Base-by-base conservation (phyloP, 192 early-diverging fungal genomes). In the Martensiomyces pterosporus region DNA sequence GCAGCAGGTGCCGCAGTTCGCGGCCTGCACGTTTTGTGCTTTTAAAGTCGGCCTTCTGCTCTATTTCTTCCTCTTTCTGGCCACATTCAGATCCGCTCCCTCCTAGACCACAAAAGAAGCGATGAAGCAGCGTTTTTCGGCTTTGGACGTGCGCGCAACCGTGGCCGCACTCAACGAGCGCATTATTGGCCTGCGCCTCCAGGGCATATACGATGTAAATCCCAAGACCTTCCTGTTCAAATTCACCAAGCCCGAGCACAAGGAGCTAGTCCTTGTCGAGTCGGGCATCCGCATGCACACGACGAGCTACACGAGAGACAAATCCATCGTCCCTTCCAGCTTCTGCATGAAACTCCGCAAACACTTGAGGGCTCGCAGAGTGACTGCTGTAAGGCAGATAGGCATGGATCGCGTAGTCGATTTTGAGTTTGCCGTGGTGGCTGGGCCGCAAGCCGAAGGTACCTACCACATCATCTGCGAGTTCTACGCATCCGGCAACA, bases 121-220 rank as follows among this genome's bases (percentile, higher is more conserved):
- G n/a, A 90, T 91, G 89, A 91, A 90, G 64, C 82, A 92, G 53
- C 82, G 91, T 40, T 96, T 98, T 59, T 87, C 88, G 16, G 84
- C 88, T 2, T 69, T 98, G 24, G 95, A 98, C 50, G 83, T 93
- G 17, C 81, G 88, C 16, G 88, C 91, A 6, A 82, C 82, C 9
- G 89, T 91, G 2, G 72, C 84, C 15, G 85, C 88, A 25, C 66
- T 94, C 2, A 50, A 57, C 35, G 52, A 72, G 46, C 69, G 80
- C 47, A 59, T 95, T 16, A 77, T 92, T 8, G 93, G 90, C 3
- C 66, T 94, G 37, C 89, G 96, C 7, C 74, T 98, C 14, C 89
- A 93, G 60, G 96, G 96, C 47, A 81, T 97, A n/a, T 98, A 97
- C 65, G 94, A 97, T 75, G 80, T 93, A 53, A 94, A 89, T 47